Base-by-base conservation (phyloP, 169 alveolate genomes). In the Plasmodium gallinaceum region DNA sequence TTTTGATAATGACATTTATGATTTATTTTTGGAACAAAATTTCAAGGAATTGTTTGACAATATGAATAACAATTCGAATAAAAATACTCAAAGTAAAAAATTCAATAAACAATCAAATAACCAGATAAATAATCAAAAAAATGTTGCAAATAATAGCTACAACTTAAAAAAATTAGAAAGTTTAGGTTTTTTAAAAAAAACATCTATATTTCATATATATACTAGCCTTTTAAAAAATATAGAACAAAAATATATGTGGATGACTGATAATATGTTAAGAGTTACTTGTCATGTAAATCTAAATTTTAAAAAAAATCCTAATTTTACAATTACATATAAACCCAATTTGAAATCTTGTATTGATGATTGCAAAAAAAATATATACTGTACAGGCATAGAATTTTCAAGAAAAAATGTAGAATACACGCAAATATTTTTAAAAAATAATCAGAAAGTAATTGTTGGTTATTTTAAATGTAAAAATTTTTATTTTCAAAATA, bases 361-460 rank as follows among this genome's bases (percentile, higher is more conserved):
- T 52, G 78, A 92, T 37, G 60, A 54, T 65, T 94, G 96, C 24
- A 94, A 92, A 78, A 57, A 16, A 22, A 94, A 92, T 73, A 74
- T 92, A 22, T 91, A 94, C 78, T 94, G 96, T 72, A 86, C 88
- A n/a, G 92, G 92, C 9, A 45, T 86, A 4, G 88, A 86, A 71
- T 86, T 86, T 61, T 72, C 86, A 32, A 70, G 88, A 61, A 54
- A 70, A 45, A 20, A 58, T 0, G 73, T 66, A 61, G 83, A 64
- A 58, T 86, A 86, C 42, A 72, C 74, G 24, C 88, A 86, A 43
- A 42, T 60, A 43, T 58, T 86, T 51, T 61, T 86, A 86, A 86
- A 72, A 86, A 61, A 86, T 32, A 86, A 86, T 43, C 73, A 86
- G 39, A 86, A 86, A 61, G 61, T 37, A 12, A 70, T 86, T 26